Conservation (phyloP, 257 asterid genomes). For the Thymus quinquecostatus region DNA sequence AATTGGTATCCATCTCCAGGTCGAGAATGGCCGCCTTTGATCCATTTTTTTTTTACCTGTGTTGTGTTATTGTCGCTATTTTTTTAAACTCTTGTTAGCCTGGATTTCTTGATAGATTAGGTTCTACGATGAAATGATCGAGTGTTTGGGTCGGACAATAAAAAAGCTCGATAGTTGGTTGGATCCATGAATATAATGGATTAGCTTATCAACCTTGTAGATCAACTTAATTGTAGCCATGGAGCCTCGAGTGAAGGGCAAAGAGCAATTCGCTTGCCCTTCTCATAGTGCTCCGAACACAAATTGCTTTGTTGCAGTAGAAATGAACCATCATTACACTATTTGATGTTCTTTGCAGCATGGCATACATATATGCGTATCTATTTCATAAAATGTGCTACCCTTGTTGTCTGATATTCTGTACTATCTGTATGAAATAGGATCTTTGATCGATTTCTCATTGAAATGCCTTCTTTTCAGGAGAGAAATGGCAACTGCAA, state of each 20-base stretch:
- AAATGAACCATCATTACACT: conserved; percentile 5
- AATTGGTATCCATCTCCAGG: neutral
- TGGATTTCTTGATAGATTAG: neutral
- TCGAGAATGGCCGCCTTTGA: neutral
- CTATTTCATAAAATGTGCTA: neutral
- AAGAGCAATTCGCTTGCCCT: conserved; percentile 34
- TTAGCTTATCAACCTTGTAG: neutral
- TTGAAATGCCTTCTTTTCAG: conserved; percentile 39
- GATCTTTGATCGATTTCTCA: neutral
- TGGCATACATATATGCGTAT: conserved; percentile 32
- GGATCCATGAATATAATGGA: neutral
- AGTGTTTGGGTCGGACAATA: too few relatives aligned
- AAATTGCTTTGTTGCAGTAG: conserved; percentile 28
- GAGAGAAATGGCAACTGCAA: conserved; percentile 56
- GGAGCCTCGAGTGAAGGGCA: conserved; percentile 49
- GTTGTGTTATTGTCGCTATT: neutral
- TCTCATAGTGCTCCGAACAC: conserved; percentile 43
- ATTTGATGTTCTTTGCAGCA: conserved; percentile 18
- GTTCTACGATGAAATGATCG: too few relatives aligned
- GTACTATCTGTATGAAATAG: neutral
- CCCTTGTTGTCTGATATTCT: neutral
- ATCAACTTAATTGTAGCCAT: neutral
- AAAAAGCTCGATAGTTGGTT: too few relatives aligned
- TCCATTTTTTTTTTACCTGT: neutral
- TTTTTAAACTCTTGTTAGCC: neutral